Conservation (phyloP, 176 grass and related monocot genomes). For the Cymbopogon citratus region DNA sequence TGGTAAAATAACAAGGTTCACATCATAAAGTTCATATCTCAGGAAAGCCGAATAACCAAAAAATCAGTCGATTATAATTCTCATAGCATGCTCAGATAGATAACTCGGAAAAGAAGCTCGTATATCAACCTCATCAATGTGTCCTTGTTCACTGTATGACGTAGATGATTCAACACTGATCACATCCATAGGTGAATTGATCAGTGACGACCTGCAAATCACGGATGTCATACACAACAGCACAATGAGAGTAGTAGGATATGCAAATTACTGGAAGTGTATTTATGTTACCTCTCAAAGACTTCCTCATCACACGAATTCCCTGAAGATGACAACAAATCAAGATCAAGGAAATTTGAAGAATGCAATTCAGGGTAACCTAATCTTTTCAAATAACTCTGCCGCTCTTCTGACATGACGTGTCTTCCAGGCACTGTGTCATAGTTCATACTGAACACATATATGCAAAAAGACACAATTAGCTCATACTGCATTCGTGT, state of each 20-base stretch:
- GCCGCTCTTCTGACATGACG: constrained; percentile 49
- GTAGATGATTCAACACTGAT: constrained; percentile 51
- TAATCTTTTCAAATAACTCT: constrained; percentile 53
- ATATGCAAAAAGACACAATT: not conserved
- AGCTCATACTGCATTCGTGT: not conserved
- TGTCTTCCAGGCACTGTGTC: constrained; percentile 39
- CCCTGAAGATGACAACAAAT: constrained; percentile 81
- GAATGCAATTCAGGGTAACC: constrained; percentile 62
- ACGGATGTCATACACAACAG: constrained; percentile 13
- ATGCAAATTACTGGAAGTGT: not conserved
- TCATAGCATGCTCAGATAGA: not conserved
- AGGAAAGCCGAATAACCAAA: not conserved
- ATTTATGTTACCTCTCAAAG: constrained; percentile 60
- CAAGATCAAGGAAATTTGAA: constrained; percentile 92
- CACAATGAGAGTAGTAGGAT: not conserved
- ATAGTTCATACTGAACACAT: constrained; percentile 38
- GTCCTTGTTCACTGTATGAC: constrained; percentile 38
- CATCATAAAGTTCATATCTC: not conserved
- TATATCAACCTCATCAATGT: constrained; percentile 35
- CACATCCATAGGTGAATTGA: constrained; percentile 62
- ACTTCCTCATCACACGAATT: constrained; percentile 84
- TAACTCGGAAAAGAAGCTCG: not conserved
- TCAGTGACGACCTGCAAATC: constrained; percentile 59
- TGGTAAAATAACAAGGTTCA: constrained; percentile 18
- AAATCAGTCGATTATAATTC: not conserved